A percentile compares a stretch with the other conserved stretches of the same genome.
phyloP scores from a whole-genome alignment of 768 basidiomycete species.

The Russula earlei region DNA sequence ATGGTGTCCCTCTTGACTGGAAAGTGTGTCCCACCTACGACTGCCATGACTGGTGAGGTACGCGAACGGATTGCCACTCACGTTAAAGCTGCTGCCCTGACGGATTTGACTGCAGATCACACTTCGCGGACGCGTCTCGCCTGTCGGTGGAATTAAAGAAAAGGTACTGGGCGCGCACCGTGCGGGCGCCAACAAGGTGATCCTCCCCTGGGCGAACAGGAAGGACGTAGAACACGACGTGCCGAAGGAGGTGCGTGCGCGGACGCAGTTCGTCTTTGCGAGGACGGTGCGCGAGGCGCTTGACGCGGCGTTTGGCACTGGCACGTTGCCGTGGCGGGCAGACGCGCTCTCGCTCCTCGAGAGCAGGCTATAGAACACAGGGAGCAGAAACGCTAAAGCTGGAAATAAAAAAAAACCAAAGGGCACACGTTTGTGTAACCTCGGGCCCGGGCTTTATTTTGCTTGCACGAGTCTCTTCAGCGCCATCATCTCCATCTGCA shows the following conservation, averaged over 20 bases:
- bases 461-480: no score
- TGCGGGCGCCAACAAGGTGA: slow-evolving; percentile 72
- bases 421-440: no score
- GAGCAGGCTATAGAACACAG: slow-evolving; percentile 42
- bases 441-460: no score
- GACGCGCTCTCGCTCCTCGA: slow-evolving; percentile 36
- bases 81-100: no score
- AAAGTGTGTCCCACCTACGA: slow-evolving; percentile 55
- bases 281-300: slow-evolving; percentile 70
- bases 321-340: slow-evolving; percentile 54
- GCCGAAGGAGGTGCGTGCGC: slow-evolving; percentile 56
- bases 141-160: slow-evolving; percentile 89
- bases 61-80: neutral
- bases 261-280: slow-evolving; percentile 79
- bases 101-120: slow-evolving; percentile 61
- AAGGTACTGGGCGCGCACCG: slow-evolving; percentile 87
- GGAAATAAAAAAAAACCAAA: no score
- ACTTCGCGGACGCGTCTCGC: slow-evolving; percentile 67
- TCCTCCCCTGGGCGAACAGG: slow-evolving; percentile 75
- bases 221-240: slow-evolving; percentile 87
- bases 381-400: no score
- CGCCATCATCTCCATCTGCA: no score
- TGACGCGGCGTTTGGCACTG: slow-evolving; percentile 74
- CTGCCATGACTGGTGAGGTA: slow-evolving; percentile 90
- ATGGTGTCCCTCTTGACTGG: slow-evolving; percentile 80